Evolutionary conservation across 1,139 yeast genomes (phyloP).

Genomic region (Yamadazyma atlantica): DNA sequence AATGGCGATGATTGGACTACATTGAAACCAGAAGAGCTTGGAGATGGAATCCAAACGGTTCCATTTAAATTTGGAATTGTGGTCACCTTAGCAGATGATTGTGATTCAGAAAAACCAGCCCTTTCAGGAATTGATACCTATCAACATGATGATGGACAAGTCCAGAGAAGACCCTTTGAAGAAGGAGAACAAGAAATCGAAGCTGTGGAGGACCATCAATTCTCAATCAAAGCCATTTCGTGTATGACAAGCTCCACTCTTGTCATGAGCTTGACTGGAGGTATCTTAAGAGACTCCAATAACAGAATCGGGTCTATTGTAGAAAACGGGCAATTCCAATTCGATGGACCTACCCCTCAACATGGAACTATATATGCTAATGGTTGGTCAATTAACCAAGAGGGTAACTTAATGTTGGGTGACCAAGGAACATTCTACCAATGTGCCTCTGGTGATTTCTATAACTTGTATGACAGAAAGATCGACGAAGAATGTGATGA

Average conservation of each 20-base stretch:
- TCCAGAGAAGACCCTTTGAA: slow-evolving; percentile 19
- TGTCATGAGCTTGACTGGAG: slow-evolving; percentile 30
- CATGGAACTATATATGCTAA: slow-evolving; percentile 42
- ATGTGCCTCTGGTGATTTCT: slow-evolving; percentile 45
- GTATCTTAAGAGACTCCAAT: slow-evolving; percentile 35
- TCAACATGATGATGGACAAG: slow-evolving; percentile 35
- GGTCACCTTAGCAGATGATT: slow-evolving; percentile 26
- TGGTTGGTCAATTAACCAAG: slow-evolving; percentile 42
- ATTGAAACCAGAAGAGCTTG: slow-evolving; percentile 25
- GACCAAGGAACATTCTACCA: slow-evolving; percentile 35
- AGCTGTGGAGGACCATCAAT: slow-evolving; percentile 2
- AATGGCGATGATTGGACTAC: slow-evolving; percentile 37
- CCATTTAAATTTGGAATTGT: slow-evolving; percentile 37
- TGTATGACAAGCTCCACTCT: slow-evolving; percentile 34
- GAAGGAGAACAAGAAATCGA: slow-evolving; percentile 10
- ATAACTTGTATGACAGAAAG: slow-evolving; percentile 36
- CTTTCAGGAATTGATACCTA: slow-evolving; percentile 7
- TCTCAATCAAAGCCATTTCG: slow-evolving; percentile 30
- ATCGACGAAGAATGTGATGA: slow-evolving; percentile 36
- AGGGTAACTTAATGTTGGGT: slow-evolving; percentile 41
- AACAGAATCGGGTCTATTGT: slow-evolving; percentile 45
- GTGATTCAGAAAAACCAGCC: slow-evolving; percentile 10
- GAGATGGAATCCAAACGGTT: slow-evolving; percentile 22
- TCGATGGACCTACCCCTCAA: slow-evolving; percentile 48
- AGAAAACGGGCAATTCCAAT: slow-evolving; percentile 43